A percentile compares a stretch with the other conserved stretches of the same genome.
These are phyloP conservation scores for Hyphochytrium catenoides DNA, from an alignment of 352 stramenopile species.

Conservation along the genomic window DNA sequence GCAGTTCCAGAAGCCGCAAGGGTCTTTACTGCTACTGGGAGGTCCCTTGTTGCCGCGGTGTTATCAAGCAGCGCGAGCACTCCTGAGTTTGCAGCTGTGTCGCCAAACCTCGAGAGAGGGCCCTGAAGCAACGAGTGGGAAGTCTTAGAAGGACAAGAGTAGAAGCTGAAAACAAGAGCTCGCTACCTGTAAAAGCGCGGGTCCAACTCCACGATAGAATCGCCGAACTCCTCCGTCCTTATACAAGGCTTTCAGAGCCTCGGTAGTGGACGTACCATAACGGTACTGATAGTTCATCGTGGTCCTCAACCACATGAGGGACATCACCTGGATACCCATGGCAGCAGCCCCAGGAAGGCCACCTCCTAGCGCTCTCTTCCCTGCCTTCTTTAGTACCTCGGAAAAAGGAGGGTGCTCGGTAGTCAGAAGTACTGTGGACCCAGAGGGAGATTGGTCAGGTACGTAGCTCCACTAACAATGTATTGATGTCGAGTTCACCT, in stretches of 20 bases:
- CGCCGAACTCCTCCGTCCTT: constrained; percentile 50
- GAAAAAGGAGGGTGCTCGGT: too few relatives aligned
- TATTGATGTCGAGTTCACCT: too few relatives aligned
- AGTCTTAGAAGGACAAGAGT: too few relatives aligned
- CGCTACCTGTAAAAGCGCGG: constrained; percentile 37
- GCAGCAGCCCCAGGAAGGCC: constrained; percentile 41
- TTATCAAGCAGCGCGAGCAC: constrained; percentile 52
- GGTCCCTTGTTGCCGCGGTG: constrained; percentile 22
- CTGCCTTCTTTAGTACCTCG: too few relatives aligned
- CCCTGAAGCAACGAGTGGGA: too few relatives aligned
- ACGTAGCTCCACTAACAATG: too few relatives aligned
- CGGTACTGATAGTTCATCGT: constrained; percentile 56
- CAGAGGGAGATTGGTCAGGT: too few relatives aligned
- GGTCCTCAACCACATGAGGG: constrained; percentile 62
- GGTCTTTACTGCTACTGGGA: constrained; percentile 59
- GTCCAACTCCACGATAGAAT: constrained; percentile 60
- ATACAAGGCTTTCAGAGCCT: constrained; percentile 32
- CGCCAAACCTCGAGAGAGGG: constrained; percentile 53
- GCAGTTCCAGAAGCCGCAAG: constrained; percentile 26
- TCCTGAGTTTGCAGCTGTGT: constrained; percentile 67
- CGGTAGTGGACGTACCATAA: constrained; percentile 20
- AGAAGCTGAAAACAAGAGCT: too few relatives aligned
- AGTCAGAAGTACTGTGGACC: too few relatives aligned
- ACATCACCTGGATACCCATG: constrained; percentile 39
- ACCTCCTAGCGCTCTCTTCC: constrained; percentile 24